A percentile compares a stretch with the other conserved stretches of the same genome.
Evolutionary conservation across 2,329 filamentous ascomycete species (phyloP).

Genomic region (Talaromyces sp.): DNA sequence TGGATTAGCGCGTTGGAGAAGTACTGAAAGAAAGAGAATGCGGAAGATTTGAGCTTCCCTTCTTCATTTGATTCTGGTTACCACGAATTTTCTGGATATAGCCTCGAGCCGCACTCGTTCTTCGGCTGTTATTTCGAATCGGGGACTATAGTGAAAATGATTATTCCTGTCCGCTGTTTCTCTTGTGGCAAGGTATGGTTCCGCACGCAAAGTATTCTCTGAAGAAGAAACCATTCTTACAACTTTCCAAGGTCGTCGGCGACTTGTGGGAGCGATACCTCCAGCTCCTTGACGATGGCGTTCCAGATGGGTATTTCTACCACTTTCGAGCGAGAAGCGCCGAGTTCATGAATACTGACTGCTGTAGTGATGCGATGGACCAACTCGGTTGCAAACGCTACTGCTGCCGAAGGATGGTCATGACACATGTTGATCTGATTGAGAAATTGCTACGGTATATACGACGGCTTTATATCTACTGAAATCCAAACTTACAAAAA

Average conservation of each 20-base stretch:
- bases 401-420: conserved; percentile 98
- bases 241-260: conserved; percentile 69
- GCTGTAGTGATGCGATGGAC: conserved; percentile 84
- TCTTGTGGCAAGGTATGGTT: conserved; percentile 88
- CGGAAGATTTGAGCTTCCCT: not conserved
- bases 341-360: conserved; percentile 1
- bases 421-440: conserved; percentile 98
- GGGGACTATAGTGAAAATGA: conserved; percentile 58
- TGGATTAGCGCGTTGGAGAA: not conserved
- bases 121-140: not conserved
- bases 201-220: conserved; percentile 5
- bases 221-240: conserved; percentile 10
- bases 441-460: conserved; percentile 92
- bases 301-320: conserved; percentile 63
- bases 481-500: not conserved
- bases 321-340: not conserved
- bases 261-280: conserved; percentile 98
- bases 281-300: conserved; percentile 73
- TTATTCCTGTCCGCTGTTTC: conserved; percentile 97
- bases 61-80: not conserved
- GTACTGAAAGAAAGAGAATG: not conserved
- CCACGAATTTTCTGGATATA: not conserved
- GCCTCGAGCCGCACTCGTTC: not conserved
- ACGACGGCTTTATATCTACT: not conserved
- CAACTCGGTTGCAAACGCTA: conserved; percentile 89